A percentile compares a stretch with the other conserved stretches of the same genome.
Conservation (phyloP, 371 early-diverging fungal species). For the Mucor lusitanicus region DNA sequence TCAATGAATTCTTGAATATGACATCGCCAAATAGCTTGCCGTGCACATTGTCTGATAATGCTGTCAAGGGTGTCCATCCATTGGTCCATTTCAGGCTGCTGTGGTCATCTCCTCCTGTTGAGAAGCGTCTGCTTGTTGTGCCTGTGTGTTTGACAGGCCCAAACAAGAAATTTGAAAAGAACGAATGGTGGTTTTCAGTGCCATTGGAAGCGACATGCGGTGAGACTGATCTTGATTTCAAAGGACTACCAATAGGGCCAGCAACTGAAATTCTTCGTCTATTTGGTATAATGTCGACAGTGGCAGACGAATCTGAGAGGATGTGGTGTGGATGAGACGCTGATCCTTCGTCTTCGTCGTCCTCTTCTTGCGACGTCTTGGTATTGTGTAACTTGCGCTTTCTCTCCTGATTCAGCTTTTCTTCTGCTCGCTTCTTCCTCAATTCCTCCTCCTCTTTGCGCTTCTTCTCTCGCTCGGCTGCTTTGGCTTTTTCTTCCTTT, state of each 20-base stretch:
- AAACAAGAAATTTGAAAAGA: constrained; percentile 43
- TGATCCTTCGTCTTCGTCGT: constrained; percentile 5
- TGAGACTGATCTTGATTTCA: constrained; percentile 4
- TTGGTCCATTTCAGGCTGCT: constrained; percentile 14
- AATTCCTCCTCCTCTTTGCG: constrained; percentile 59
- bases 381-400: constrained; percentile 36
- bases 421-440: constrained; percentile 48
- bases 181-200: constrained; percentile 22
- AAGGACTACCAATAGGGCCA: constrained; percentile 31
- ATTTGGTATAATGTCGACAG: neutral
- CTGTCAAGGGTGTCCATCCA: constrained; percentile 43
- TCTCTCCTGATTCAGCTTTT: constrained; percentile 41
- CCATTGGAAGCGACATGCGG: neutral
- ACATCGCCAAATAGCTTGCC: constrained; percentile 43
- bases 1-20: constrained; percentile 25
- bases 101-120: neutral
- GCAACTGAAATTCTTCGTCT: constrained; percentile 20
- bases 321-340: constrained; percentile 1
- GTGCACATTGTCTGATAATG: constrained; percentile 40
- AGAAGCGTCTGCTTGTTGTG: constrained; percentile 1
- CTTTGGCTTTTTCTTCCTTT: constrained; percentile 6
- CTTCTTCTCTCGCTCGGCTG: constrained; percentile 46
- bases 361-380: constrained; percentile 13
- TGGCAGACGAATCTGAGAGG: neutral
- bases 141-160: constrained; percentile 14